phyloP scores from a whole-genome alignment of 169 alveolate genomes.

The Cryptosporidium sp. region DNA sequence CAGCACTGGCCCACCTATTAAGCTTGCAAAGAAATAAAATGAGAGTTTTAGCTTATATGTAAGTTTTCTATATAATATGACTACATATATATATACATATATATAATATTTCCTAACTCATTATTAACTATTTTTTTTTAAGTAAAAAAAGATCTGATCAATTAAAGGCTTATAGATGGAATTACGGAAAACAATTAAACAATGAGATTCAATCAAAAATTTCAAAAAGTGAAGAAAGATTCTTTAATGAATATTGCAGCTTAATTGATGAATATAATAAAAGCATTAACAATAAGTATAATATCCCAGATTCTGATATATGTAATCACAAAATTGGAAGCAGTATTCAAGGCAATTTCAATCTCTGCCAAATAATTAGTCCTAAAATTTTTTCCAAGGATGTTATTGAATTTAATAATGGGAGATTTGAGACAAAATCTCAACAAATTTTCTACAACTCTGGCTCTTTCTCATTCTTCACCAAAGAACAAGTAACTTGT shows the following conservation, averaged over 20 bases:
- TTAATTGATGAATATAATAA: constrained; percentile 55
- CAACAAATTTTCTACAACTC: constrained; percentile 42
- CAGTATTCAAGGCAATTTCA: background rate
- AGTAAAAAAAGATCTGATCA: constrained; percentile 72
- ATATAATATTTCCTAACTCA: background rate
- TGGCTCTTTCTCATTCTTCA: constrained; percentile 60
- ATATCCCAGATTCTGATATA: constrained; percentile 56
- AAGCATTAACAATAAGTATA: constrained; percentile 15
- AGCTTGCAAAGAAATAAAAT: constrained; percentile 66
- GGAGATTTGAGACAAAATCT: constrained; percentile 13
- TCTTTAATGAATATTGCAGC: constrained; percentile 22
- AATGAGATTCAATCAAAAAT: constrained; percentile 27
- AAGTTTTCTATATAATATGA: background rate
- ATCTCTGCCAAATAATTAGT: constrained; percentile 26
- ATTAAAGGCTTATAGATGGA: constrained; percentile 62
- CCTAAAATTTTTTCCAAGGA: background rate
- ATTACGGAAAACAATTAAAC: constrained; percentile 20
- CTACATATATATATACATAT: background rate
- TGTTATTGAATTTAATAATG: constrained; percentile 13
- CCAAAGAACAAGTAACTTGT: constrained; percentile 9
- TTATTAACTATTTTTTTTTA: background rate
- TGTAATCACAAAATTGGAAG: constrained; percentile 26
- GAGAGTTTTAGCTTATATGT: constrained; percentile 56
- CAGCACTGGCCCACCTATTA: constrained; percentile 50
- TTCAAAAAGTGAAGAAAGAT: constrained; percentile 19